These are phyloP conservation scores for Karstenula rhodostoma DNA, from an alignment of 2,329 filamentous ascomycete genomes.

Conservation along the genomic window DNA sequence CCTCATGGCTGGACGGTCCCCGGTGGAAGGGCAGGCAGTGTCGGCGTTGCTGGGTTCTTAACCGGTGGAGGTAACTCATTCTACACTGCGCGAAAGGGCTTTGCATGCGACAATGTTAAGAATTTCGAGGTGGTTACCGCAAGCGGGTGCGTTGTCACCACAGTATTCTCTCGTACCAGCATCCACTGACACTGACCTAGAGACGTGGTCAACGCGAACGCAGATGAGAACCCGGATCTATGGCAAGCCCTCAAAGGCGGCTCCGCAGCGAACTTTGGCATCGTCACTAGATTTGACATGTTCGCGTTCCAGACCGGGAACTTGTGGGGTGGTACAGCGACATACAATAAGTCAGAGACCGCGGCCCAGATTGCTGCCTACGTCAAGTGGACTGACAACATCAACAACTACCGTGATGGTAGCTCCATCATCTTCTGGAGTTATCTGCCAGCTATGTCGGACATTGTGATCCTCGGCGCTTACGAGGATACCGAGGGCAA, in stretches of 20 bases:
- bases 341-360: conserved; percentile 25
- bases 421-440: conserved; percentile 36
- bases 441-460: conserved; percentile 23
- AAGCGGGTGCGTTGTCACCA: conserved; percentile 31
- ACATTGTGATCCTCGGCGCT: conserved; percentile 32
- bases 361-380: conserved; percentile 31
- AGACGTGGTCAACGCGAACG: conserved; percentile 47
- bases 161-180: not conserved
- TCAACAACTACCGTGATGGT: conserved; percentile 32
- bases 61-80: conserved; percentile 40
- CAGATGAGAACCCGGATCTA: conserved; percentile 41
- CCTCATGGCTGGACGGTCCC: conserved; percentile 26
- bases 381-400: conserved; percentile 32
- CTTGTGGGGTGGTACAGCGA: conserved; percentile 32
- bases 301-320: conserved; percentile 30
- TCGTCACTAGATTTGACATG: conserved; percentile 49
- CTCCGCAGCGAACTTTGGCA: conserved; percentile 50
- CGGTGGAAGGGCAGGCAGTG: conserved; percentile 35
- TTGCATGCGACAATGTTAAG: conserved; percentile 35
- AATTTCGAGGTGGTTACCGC: conserved; percentile 51
- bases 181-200: not conserved
- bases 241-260: conserved; percentile 53
- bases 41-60: conserved; percentile 40
- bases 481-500: conserved; percentile 31
- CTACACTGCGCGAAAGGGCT: conserved; percentile 32